Base-by-base conservation (phyloP, 2,329 filamentous ascomycete species). In the Apiospora arundinis region DNA sequence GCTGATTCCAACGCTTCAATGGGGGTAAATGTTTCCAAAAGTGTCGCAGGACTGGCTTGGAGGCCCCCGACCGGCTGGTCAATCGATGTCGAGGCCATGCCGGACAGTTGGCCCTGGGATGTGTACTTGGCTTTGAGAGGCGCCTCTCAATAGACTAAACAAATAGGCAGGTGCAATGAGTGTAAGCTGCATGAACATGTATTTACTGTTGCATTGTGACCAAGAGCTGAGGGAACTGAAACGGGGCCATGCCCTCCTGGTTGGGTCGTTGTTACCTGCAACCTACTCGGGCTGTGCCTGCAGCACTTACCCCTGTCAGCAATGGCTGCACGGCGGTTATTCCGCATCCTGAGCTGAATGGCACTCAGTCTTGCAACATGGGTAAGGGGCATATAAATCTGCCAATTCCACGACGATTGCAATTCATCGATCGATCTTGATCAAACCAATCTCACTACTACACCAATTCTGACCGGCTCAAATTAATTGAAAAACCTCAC, bases 241-340 rank as follows among this genome's bases (percentile, higher is more conserved):
- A 63, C 56, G 56, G 28, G 56, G 56, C 56, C 9, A 40, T 63
- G 56, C 56, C 52, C 56, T 63, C 28, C 56, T n/a, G 32, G 49
- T 63, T 63, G 56, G 52, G 56, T 63, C 56, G 56, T 21, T 21
- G 56, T 63, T 63, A 63, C 56, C 56, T 63, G 56, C 56, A 63
- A 63, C 56, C 28, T 40, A n/a, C 21, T 14, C 21, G 18, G 56
- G 56, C 56, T 63, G 56, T 63, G 56, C 28, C 56, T 40, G 56
- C 56, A 63, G 56, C 56, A n/a, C 9, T 42, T 14, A 63, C 56
- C 56, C 56, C 21, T 40, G 56, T 63, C 32, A 8, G 6, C 8
- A 40, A 40, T 9, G 32, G 28, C 56, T 23, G 18, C 3, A 9
- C 32, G 56, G 56, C 56, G 56, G 56, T 40, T 63, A 63, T 4